Conservation (phyloP, 805 yeast species). For the Lipomyces oligophaga region DNA sequence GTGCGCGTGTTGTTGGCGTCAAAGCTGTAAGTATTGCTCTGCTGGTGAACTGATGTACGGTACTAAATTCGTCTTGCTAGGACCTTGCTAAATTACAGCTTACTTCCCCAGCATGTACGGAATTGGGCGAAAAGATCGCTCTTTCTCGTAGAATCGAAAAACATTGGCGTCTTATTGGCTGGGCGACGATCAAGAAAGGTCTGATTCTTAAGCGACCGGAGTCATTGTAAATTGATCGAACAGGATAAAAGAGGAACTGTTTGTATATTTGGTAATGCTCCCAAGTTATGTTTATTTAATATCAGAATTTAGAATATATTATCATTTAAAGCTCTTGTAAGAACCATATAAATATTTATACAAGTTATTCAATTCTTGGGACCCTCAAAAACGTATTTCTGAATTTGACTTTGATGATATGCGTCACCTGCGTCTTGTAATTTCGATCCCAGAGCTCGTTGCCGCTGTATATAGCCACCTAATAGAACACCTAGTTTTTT, state of each 20-base stretch:
- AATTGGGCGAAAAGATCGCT: conserved; percentile 96
- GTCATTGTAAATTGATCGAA: not conserved
- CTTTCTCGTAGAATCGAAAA: conserved; percentile 97
- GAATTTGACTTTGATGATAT: conserved; percentile 14
- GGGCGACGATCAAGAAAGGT: conserved; percentile 63
- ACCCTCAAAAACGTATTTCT: conserved; percentile 15
- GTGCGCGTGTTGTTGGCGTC: conserved; percentile 97
- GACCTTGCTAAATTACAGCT: conserved; percentile 98
- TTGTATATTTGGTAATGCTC: not conserved
- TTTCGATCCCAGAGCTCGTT: conserved; percentile 27
- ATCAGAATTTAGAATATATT: not conserved
- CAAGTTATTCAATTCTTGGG: not conserved
- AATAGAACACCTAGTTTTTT: conserved; percentile 34
- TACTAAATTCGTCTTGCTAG: not conserved
- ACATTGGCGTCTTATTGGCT: conserved; percentile 99
- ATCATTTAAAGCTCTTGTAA: not conserved
- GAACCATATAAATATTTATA: not conserved
- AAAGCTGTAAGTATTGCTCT: conserved; percentile 51
- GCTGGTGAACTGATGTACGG: not conserved
- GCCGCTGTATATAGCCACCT: conserved; percentile 40
- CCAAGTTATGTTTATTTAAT: not conserved
- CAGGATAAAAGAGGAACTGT: not conserved
- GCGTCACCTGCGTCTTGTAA: conserved; percentile 22
- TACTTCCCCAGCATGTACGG: conserved; percentile 98
- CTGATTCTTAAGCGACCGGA: conserved; percentile 24